phyloP scores from a whole-genome alignment of 2,329 filamentous ascomycete genomes.

The Achaetomium macrosporum region DNA sequence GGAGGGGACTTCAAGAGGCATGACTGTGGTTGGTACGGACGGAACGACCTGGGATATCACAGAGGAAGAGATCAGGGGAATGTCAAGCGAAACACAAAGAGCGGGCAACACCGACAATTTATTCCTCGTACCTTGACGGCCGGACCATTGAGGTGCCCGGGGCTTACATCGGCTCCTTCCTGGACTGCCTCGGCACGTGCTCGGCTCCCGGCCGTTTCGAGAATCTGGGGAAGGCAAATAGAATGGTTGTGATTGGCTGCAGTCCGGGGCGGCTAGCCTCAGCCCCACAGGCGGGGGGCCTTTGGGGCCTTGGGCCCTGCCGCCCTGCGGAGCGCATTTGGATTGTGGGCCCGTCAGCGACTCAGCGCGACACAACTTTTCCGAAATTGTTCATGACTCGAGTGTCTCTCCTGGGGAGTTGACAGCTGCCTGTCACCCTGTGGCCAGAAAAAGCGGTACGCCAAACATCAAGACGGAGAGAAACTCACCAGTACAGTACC shows the following conservation, averaged over 20 bases:
- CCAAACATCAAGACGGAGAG: no score
- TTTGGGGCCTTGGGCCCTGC: background rate
- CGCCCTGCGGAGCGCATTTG: no score
- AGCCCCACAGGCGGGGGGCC: background rate
- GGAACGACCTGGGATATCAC: background rate
- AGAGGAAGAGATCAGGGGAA: background rate
- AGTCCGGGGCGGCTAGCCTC: no score
- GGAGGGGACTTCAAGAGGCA: constrained; percentile 30
- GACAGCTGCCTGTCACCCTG: no score
- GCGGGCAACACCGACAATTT: background rate
- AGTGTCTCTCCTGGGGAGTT: no score
- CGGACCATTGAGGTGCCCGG: background rate
- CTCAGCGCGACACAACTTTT: no score
- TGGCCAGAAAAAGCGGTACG: no score
- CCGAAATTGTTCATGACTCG: no score
- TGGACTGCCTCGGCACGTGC: constrained; percentile 10
- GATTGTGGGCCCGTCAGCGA: no score
- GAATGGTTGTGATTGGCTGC: background rate
- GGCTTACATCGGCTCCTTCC: constrained; percentile 12
- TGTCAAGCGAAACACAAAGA: background rate
- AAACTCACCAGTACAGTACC: no score
- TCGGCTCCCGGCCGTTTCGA: constrained; percentile 16
- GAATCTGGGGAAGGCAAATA: constrained; percentile 17
- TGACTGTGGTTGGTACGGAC: constrained; percentile 27
- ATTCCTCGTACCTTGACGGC: background rate